Evolutionary conservation across 1,284 basidiomycete species (phyloP), one percentile per base, ranked within the genome.

Genomic region (Chiua sp.): DNA sequence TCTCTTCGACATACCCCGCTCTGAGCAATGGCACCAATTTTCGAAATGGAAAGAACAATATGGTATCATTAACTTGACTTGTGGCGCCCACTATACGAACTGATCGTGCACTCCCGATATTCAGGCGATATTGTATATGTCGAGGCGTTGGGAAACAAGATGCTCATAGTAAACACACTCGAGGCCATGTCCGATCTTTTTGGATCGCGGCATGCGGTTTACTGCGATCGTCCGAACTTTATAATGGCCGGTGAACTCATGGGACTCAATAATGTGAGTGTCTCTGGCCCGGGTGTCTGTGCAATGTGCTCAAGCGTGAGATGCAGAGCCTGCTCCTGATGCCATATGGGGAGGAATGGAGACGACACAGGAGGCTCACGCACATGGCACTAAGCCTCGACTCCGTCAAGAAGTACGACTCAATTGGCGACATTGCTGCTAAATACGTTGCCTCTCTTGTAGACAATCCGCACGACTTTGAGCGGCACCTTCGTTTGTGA

Each of bases 241-340:
- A 73, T 71, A 1, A 71, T 78, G 37, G 71, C 70, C 5, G 69
- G 76, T 6, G 75, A 78, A 54, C 67, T 79, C 23, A 77, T 78
- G 73, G 66, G 61, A 7, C 57, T 76, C 5, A 62, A 66, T 35
- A 61, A 70, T 28, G 77, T 76, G 54, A 18, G 64, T 22, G 12
- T 28, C 32, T 46, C 30, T 10, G 30, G n/a, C n/a, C n/a, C n/a
- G n/a, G 35, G 35, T 5, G 15, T 20, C 39, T 10, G 10, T 10
- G 22, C 20, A 15, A 13, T 5, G n/a, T 10, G 37, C 18, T 39
- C 37, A 22, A 23, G 16, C 35, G 51, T 15, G 51, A 37, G 1
- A 28, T 33, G 23, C 30, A 73, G 73, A 66, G 67, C 33, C 64
- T 70, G 56, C 37, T 60, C 7, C 53, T 74, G 22, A 58, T 68